Percentiles rank a stretch among this genome's conserved stretches.
Evolutionary conservation across 495 filamentous ascomycete species (phyloP).

Genomic region (Penicillium antarcticum): DNA sequence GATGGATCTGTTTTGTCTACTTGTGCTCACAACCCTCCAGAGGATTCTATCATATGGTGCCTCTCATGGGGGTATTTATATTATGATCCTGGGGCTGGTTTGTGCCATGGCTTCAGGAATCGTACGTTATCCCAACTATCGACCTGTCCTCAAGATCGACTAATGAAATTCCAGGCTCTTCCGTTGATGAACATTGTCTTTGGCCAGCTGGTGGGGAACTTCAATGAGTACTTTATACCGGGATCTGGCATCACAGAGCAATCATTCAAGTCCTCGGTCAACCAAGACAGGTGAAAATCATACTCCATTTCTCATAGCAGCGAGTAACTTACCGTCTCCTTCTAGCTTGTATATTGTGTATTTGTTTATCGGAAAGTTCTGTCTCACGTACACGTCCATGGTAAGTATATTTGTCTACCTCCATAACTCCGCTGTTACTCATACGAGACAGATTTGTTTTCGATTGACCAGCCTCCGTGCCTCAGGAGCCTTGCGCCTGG

Average conservation of each 20-base stretch:
- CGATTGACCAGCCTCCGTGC: constrained; percentile 43
- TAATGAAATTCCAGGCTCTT: constrained; percentile 24
- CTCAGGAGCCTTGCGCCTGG: constrained; percentile 26
- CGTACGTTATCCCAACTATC: not conserved
- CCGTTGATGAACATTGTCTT: constrained; percentile 50
- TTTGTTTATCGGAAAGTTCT: constrained; percentile 38
- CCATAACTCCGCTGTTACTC: too few relatives aligned
- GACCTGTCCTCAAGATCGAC: too few relatives aligned
- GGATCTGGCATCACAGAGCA: constrained; percentile 17
- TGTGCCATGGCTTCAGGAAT: not conserved
- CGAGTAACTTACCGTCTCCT: too few relatives aligned
- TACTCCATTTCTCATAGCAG: too few relatives aligned
- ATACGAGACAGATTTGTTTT: constrained; percentile 44
- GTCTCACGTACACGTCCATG: constrained; percentile 31
- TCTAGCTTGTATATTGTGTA: constrained; percentile 32
- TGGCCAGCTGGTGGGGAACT: constrained; percentile 37
- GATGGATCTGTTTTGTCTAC: too few relatives aligned
- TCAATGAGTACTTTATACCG: constrained; percentile 28
- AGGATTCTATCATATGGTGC: too few relatives aligned
- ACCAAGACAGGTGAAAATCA: constrained; percentile 26
- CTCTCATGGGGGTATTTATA: too few relatives aligned
- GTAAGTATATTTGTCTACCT: constrained; percentile 4
- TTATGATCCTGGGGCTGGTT: too few relatives aligned
- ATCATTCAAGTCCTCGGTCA: constrained; percentile 28
- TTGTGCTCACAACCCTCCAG: too few relatives aligned